Conservation (phyloP, 352 stramenopile genomes). For the Phytophthora constricta region DNA sequence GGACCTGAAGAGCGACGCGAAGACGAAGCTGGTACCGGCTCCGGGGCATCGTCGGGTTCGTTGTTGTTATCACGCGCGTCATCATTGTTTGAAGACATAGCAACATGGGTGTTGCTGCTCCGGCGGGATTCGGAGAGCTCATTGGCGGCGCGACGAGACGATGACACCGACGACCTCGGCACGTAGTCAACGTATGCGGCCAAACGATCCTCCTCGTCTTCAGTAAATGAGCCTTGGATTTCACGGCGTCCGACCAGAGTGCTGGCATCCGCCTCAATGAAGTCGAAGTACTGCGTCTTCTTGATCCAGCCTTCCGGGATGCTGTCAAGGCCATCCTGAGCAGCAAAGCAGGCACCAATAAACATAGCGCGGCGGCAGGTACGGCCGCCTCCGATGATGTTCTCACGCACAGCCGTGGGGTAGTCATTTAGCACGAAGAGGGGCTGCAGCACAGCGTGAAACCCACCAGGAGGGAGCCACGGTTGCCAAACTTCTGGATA, state of each 20-base stretch:
- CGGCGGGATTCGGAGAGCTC: slow-evolving; percentile 25
- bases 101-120: slow-evolving; percentile 32
- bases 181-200: slow-evolving; percentile 71
- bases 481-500: slow-evolving; percentile 87
- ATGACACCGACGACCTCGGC: slow-evolving; percentile 53
- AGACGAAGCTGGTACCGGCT: slow-evolving; percentile 25
- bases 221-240: slow-evolving; percentile 61
- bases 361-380: slow-evolving; percentile 85
- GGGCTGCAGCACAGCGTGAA: slow-evolving; percentile 76
- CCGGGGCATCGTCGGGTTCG: slow-evolving; percentile 21
- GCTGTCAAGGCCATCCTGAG: slow-evolving; percentile 69
- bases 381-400: slow-evolving; percentile 82
- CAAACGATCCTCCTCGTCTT: slow-evolving; percentile 47
- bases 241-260: slow-evolving; percentile 71
- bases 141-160: slow-evolving; percentile 38
- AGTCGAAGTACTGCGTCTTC: slow-evolving; percentile 86
- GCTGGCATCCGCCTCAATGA: slow-evolving; percentile 79
- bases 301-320: slow-evolving; percentile 79
- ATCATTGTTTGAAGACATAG: slow-evolving; percentile 7
- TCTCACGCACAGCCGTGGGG: slow-evolving; percentile 77
- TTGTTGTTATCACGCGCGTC: slow-evolving; percentile 19
- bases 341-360: slow-evolving; percentile 81
- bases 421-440: slow-evolving; percentile 86
- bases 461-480: slow-evolving; percentile 71
- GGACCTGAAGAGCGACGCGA: slow-evolving; percentile 29